Evolutionary conservation across 2,329 filamentous ascomycete species (phyloP), one percentile per base, ranked within the genome.

Genomic region (Pseudogymnoascus verrucosus): DNA sequence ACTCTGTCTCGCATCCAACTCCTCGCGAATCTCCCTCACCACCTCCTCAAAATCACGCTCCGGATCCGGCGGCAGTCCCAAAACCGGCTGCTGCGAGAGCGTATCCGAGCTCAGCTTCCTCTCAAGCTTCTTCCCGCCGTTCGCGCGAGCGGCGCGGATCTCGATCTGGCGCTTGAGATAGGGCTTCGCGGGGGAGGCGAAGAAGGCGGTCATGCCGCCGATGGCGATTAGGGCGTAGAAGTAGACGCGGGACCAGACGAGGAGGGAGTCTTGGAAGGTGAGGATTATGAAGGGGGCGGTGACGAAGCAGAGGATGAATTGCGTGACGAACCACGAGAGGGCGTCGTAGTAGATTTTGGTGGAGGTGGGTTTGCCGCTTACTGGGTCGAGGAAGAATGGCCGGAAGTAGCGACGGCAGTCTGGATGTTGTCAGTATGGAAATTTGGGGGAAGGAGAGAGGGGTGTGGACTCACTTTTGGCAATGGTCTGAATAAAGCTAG

Each of bases 351-450:
- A 93, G 66, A 81, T 85, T 76, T 99, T 99, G 71, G 80, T 80
- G 0, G 86, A 79, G 0, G 86, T 86, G 1, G 89, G 85, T 62
- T 82, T 82, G 66, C 82, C 85, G 37, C 89, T 90, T 67, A 89
- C 84, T 1, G 91, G 84, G 62, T 92, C 87, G 59, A 98, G 79
- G 81, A 99, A 97, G 78, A 99, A 93, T 21, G 95, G 95, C 1
- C 95, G 91, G 65, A 98, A 77, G 71, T 93, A 84, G 62, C 95
- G 91, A 62, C 95, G 92, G 75, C 89, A 91, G 73, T 97, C 93
- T 97, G 60, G 69, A 42, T 23, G 14, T 42, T 64, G 64, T 71
- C 64, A 71, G 62, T 14, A 63, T 31, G 5, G 19, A 5, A 60
- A 31, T 7, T 61, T 23, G 47, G 31, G 12, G 10, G 10, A 5